Conservation (phyloP, 176 grass and related monocot genomes). For the Oryza australiensis region DNA sequence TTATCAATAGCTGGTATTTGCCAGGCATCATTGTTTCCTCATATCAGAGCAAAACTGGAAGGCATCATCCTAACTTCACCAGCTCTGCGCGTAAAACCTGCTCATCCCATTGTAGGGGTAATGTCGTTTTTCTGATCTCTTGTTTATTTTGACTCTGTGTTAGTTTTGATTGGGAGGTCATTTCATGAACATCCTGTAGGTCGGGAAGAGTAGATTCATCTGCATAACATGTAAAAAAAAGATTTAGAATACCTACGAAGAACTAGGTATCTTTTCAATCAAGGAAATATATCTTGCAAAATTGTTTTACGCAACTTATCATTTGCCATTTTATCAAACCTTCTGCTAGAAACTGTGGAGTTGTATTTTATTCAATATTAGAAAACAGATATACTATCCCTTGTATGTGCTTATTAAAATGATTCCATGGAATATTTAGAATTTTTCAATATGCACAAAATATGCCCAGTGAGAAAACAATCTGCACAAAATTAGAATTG, state of each 20-base stretch:
- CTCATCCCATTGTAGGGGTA: conserved; percentile 98
- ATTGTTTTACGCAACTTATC: neutral
- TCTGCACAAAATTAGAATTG: neutral
- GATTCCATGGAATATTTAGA: neutral
- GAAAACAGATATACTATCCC: neutral
- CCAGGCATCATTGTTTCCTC: conserved; percentile 80
- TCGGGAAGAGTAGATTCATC: neutral
- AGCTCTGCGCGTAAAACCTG: conserved; percentile 87
- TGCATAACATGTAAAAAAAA: neutral
- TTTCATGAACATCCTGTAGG: neutral
- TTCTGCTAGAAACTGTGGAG: neutral
- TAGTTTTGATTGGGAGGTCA: neutral
- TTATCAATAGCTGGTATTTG: conserved; percentile 32
- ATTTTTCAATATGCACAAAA: neutral
- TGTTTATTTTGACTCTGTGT: neutral
- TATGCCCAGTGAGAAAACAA: no score
- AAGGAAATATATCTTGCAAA: neutral
- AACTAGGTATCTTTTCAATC: no score
- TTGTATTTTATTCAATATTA: neutral
- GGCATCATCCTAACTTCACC: conserved; percentile 96
- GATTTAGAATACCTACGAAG: neutral
- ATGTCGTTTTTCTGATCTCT: conserved; percentile 17
- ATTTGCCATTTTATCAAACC: neutral
- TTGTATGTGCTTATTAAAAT: neutral
- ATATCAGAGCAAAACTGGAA: conserved; percentile 67